Evolutionary conservation across 139 green algal species (phyloP).

Genomic region (Asterochloris erici): DNA sequence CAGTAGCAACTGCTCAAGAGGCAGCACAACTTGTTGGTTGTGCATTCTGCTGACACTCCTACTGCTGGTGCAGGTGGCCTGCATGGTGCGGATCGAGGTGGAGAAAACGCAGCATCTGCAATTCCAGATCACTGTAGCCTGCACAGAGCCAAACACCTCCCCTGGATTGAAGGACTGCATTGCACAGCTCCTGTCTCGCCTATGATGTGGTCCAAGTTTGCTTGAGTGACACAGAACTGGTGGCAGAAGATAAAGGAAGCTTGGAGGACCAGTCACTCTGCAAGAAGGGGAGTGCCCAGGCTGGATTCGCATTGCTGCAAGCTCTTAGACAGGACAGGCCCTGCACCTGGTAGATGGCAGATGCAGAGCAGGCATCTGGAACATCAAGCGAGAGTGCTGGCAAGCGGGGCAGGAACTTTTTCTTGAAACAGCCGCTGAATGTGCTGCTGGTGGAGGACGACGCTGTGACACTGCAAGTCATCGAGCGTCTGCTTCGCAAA

Average conservation of each 20-base stretch:
- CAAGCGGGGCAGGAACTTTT: no score
- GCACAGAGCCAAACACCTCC: slow-evolving; percentile 30
- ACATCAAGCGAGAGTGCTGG: no score
- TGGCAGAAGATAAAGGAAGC: background rate
- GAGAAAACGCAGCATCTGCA: slow-evolving; percentile 17
- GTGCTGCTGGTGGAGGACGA: slow-evolving; percentile 23
- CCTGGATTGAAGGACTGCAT: slow-evolving; percentile 31
- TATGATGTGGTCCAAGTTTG: background rate
- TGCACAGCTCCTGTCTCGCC: slow-evolving; percentile 13
- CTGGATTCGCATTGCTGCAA: background rate
- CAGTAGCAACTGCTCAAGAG: background rate
- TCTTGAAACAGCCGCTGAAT: background rate
- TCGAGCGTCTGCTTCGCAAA: slow-evolving; percentile 5
- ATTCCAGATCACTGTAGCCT: slow-evolving; percentile 41
- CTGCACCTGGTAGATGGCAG: no score
- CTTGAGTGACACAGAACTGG: background rate
- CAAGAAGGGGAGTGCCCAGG: background rate
- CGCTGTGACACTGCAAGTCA: background rate
- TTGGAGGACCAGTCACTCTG: background rate
- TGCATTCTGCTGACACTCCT: background rate
- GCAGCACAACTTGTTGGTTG: background rate
- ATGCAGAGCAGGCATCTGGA: no score
- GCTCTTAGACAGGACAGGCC: no score
- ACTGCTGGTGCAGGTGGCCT: slow-evolving; percentile 37
- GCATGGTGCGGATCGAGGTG: slow-evolving; percentile 42